Evolutionary conservation across 108 stramenopile genomes (phyloP).

Genomic region (Ochromonas danica): DNA sequence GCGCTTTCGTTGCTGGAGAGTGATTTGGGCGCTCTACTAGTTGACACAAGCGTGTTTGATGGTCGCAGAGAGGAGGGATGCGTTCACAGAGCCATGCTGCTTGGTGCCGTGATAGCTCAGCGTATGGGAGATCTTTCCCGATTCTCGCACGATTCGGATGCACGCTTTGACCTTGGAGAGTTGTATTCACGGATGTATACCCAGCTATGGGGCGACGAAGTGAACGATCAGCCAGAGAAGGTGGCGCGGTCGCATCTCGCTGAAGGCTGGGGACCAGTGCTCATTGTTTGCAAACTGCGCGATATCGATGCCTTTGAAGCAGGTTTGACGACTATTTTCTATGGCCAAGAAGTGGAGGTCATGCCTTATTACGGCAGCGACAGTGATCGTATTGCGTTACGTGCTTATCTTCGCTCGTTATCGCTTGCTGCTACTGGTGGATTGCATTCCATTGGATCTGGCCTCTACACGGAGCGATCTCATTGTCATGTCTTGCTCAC

Average conservation of each 20-base stretch:
- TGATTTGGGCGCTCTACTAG: no score
- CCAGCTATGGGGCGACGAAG: not conserved
- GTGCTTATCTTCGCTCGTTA: not conserved
- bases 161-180: not conserved
- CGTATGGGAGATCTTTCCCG: not conserved
- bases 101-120: not conserved
- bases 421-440: not conserved
- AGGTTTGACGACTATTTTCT: not conserved
- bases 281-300: not conserved
- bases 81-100: not conserved
- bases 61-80: not conserved
- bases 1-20: no score
- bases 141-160: no score
- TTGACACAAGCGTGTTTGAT: no score
- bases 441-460: not conserved
- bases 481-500: not conserved
- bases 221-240: no score
- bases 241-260: no score
- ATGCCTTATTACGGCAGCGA: not conserved
- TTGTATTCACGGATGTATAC: not conserved
- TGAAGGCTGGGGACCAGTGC: not conserved
- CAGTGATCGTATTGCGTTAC: conserved; percentile 1
- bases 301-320: not conserved
- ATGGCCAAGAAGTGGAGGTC: not conserved
- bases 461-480: not conserved